These are phyloP conservation scores for Trypanosoma boissoni DNA, from an alignment of 208 protist species.

Conservation along the genomic window DNA sequence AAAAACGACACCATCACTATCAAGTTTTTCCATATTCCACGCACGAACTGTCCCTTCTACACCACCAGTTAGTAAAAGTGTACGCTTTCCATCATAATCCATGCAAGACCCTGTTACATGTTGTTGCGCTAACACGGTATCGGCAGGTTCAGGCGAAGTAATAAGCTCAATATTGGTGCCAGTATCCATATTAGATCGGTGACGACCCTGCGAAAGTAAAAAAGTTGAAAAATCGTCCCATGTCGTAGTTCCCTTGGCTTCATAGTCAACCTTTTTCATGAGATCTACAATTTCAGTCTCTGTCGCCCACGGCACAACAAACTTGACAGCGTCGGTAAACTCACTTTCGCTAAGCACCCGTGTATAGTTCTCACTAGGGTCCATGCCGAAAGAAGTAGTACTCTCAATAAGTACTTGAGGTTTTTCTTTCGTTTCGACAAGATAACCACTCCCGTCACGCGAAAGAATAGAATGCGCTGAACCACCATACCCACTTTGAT, in stretches of 20 bases:
- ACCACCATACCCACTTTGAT: background rate
- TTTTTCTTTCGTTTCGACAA: constrained; percentile 2
- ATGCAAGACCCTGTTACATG: constrained; percentile 40
- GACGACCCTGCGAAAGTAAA: constrained; percentile 62
- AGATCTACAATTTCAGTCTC: constrained; percentile 50
- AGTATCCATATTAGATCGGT: constrained; percentile 46
- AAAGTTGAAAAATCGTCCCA: constrained; percentile 84
- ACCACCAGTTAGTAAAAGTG: constrained; percentile 67
- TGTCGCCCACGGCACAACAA: constrained; percentile 34
- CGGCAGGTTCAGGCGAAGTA: constrained; percentile 31
- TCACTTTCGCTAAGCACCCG: constrained; percentile 28
- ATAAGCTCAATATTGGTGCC: constrained; percentile 44
- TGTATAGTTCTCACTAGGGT: constrained; percentile 19
- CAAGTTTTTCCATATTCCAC: constrained; percentile 52
- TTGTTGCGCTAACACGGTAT: constrained; percentile 25
- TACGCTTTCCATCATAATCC: constrained; percentile 36
- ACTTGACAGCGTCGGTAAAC: constrained; percentile 26
- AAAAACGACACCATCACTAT: constrained; percentile 61
- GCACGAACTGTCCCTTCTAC: constrained; percentile 70
- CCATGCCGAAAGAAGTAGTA: too few species aligned
- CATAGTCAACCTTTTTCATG: constrained; percentile 72
- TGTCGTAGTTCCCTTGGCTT: constrained; percentile 47
- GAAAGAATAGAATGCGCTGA: background rate
- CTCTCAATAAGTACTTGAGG: too few species aligned
- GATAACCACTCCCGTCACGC: background rate